Base-by-base conservation (phyloP, 768 basidiomycete species). In the Tubosaeta brunneosetosa region DNA sequence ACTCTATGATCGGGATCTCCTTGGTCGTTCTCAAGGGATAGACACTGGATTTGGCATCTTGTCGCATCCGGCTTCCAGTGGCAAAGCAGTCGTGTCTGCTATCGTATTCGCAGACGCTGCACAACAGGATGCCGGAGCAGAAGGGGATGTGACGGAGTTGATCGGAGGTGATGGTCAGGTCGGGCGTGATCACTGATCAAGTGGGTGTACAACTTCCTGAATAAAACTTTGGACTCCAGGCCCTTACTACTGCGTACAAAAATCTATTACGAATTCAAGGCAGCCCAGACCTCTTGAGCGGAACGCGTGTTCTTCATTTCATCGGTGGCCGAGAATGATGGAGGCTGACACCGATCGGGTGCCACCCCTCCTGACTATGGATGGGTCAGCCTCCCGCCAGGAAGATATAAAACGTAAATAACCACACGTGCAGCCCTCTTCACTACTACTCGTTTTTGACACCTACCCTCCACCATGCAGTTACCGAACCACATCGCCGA, bases 301-400 rank as follows among this genome's bases (percentile, higher is more conserved):
- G 4, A 13, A 36, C 34, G 34, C 13, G 34, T 16, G 34, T 16
- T 6, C 34, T 14, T 36, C 34, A 36, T 36, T 14, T 34, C 14
- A 14, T 34, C 10, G 12, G 33, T 11, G 10, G 22, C 22, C 22
- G 22, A 22, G 22, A 22, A 22, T 22, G 22, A 22, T 22, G 31
- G 53, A 47, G 55, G 46, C 50, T 57, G 43, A 57, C 50, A 38
- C 42, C 31, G 9, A 11, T 12, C 6, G 11, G 19, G 17, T 31
- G 14, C 12, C 22, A 26, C 41, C 25, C 26, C 25, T 13, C 41
- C 41, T 11, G 13, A 12, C 25, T 27, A n/a, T 14, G 16, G 14
- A 31, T 31, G 4, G 27, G 58, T 55, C 57, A 59, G 57, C 58
- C 53, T 43, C 57, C 41, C 11, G 26, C 41, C 37, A 41, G 31